Evolutionary conservation across 345 rosid genomes (phyloP).

Genomic region (Bruguiera sexangula): DNA sequence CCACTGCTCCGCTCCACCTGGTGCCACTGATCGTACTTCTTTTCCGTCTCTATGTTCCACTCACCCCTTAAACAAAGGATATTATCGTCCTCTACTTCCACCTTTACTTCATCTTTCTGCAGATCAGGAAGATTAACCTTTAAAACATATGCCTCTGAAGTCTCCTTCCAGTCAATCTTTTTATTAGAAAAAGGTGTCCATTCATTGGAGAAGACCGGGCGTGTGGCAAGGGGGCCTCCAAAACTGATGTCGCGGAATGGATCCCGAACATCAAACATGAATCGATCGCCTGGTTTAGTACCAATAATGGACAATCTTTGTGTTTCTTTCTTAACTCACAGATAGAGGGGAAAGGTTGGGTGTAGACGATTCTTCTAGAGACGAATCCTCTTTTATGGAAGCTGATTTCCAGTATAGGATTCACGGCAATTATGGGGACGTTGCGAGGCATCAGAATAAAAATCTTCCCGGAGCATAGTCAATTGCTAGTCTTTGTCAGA

Average conservation of each 20-base stretch:
- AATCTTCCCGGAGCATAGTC: no score
- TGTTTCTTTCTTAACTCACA: not conserved
- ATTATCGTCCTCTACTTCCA: slow-evolving; percentile 32
- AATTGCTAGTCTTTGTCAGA: no score
- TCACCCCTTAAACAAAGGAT: slow-evolving; percentile 34
- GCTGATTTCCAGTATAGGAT: no score
- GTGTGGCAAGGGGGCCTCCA: not conserved
- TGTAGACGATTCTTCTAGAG: no score
- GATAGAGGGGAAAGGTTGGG: no score
- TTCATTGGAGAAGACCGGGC: slow-evolving; percentile 1
- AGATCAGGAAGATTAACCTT: slow-evolving; percentile 32
- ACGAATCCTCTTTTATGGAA: no score
- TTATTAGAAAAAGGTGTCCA: not conserved
- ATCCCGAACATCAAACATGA: slow-evolving; percentile 6
- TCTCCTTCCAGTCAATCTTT: slow-evolving; percentile 35
- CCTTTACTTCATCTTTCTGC: slow-evolving; percentile 35
- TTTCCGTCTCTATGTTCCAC: slow-evolving; percentile 29
- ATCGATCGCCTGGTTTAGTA: not conserved
- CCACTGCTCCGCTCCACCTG: slow-evolving; percentile 28
- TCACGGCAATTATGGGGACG: no score
- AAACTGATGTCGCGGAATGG: not conserved
- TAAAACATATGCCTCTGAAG: slow-evolving; percentile 28
- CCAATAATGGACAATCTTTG: slow-evolving; percentile 16
- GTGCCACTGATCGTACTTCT: slow-evolving; percentile 17
- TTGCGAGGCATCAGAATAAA: no score